Conservation (phyloP, 306 rosid genomes). For the Rosa persica region DNA sequence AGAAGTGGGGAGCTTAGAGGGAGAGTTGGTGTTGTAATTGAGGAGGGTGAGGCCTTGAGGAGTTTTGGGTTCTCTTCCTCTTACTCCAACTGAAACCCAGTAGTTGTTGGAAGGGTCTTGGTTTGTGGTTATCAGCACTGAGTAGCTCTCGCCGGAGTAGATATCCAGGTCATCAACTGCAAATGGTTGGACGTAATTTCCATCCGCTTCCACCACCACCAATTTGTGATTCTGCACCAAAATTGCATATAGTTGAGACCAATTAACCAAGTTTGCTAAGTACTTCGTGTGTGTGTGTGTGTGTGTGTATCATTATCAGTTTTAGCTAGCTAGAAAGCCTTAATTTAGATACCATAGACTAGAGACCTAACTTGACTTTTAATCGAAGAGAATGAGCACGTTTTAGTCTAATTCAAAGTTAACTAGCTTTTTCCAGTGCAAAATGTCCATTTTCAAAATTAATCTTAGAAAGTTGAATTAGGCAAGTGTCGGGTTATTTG, state of each 20-base stretch:
- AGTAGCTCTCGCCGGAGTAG: conserved; percentile 83
- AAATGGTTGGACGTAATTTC: conserved; percentile 73
- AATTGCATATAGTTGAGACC: neutral
- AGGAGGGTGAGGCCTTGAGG: conserved; percentile 58
- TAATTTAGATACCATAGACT: too few relatives aligned
- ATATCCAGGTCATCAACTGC: conserved; percentile 61
- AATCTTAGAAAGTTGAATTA: too few relatives aligned
- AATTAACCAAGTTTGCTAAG: too few relatives aligned
- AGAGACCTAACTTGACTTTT: too few relatives aligned
- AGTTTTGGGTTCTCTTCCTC: conserved; percentile 64
- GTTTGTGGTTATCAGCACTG: conserved; percentile 60
- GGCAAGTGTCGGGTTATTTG: too few relatives aligned
- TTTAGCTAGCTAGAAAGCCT: too few relatives aligned
- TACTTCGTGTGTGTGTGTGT: too few relatives aligned
- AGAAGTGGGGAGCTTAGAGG: conserved; percentile 56
- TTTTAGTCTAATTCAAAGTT: too few relatives aligned
- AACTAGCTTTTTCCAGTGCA: too few relatives aligned
- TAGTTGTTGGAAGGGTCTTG: conserved; percentile 70
- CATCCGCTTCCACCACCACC: conserved; percentile 84
- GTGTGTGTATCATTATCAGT: too few relatives aligned
- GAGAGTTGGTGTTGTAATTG: conserved; percentile 52
- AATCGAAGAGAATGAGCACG: too few relatives aligned
- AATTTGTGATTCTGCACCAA: conserved; percentile 63
- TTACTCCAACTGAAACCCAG: conserved; percentile 68
- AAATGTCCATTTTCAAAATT: too few relatives aligned